Base-by-base conservation (phyloP, 345 rosid genomes). In the Camelina sativa region DNA sequence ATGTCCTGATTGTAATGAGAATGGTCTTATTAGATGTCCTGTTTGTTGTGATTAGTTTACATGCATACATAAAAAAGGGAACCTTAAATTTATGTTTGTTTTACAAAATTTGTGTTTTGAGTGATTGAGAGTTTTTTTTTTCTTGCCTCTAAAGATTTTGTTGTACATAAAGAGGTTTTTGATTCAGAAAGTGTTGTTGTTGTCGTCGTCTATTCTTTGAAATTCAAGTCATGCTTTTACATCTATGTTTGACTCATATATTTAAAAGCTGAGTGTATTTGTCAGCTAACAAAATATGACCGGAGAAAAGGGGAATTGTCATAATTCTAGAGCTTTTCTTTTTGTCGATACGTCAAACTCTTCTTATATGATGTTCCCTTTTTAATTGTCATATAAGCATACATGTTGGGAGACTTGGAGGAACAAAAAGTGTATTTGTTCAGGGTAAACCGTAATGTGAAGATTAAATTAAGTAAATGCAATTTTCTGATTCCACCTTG, bases 1-100 rank as follows among this genome's bases (percentile, higher is more conserved):
- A 25, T 92, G 98, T 66, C 90, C 91, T n/a, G 89, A 87, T 81
- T 96, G 98, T 72, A 91, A 96, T 80, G 99, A 96, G 73, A 96
- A 96, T 79, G 98, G 99, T 25, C 83, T 96, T 28, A 80, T 87
- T 17, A 84, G 96, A 17, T 96, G 98, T 48, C 97, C 93, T 60
- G 83, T 96, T 72, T 94, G 93, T 78, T 80, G 79, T 75, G 64
- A 65, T 78, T 78, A 71, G 76, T 13, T 32, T 5, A 43, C 58
- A 66, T 12, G 58, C 19, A 34, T 19, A 46, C 8, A 44, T 4
- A 44, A 5, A 23, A 71, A 41, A 48, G 10, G 15, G 34, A 47
- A 25, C 61, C 38, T 65, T 32, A 32, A 20, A 41, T 41, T 62
- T 23, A 44, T 65, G 37, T 59, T 51, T 75, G 54, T 67, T 60